Evolutionary conservation across 495 filamentous ascomycete species (phyloP), one percentile per base, ranked within the genome.

Genomic region (Bacidia gigantensis): DNA sequence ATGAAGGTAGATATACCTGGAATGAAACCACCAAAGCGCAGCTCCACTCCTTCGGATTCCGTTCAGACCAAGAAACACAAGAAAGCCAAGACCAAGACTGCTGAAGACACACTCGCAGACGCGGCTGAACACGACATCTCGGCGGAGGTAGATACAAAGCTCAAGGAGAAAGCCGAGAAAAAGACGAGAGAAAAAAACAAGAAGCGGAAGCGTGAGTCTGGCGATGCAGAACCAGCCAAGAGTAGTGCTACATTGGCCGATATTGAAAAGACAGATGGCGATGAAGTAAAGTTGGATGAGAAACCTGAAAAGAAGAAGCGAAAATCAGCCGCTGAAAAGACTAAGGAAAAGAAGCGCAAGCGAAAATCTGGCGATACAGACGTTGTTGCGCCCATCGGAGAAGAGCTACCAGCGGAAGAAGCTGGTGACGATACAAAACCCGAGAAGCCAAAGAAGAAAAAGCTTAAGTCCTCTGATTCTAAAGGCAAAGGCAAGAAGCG

Each of bases 101-200:
- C 47, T 1, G 58, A 49, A 11, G 58, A 55, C 3, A 2, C 43
- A 12, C 51, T 56, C 1, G 32, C 0, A 2, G 46, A 42, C 11
- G 40, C 52, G 5, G 45, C 22, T 2, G 29, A 25, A 1, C 21
- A 68, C 50, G 67, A 70, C 41, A 65, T 69, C 14, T 61, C 60
- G 23, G 63, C 46, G 3, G 64, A 67, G 48, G 67, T 69, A 0
- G 60, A 67, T 11, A 63, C 61, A 17, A 54, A 65, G 11, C 14
- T 70, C 43, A 63, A 64, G 52, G 61, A 58, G 12, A 70, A 66
- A 26, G 61, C 60, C 48, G 56, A 64, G 40, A 64, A 57, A 32
- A 64, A 61, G 3, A 58, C 52, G 42, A 32, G 22, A 18, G 14
- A 11, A 7, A 61, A 59, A 50, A 57, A 58, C 39, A 67, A 64